Evolutionary conservation across 1,284 basidiomycete species (phyloP), one percentile per base, ranked within the genome.

Genomic region (Gymnopus androsaceus): DNA sequence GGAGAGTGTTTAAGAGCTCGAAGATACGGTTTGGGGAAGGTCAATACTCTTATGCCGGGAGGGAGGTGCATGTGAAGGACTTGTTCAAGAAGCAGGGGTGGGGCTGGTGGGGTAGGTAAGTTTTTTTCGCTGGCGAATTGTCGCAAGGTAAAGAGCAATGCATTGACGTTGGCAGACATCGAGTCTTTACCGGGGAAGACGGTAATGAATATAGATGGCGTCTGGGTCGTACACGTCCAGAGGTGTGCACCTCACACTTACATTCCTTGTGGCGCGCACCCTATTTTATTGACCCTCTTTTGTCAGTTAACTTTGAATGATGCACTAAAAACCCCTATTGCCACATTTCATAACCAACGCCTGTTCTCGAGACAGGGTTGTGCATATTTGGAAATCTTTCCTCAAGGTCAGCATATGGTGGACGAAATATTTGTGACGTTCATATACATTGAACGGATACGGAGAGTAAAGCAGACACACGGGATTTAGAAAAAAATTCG

Each of bases 191-290:
- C 6, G 50, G 28, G 5, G 50, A 44, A 14, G 63, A 67, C 51
- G 64, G 64, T 3, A 55, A 54, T 34, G 59, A 59, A 36, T 67
- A 67, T 46, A 57, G 58, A 28, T 67, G 64, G 66, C 25, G 60
- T 37, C 42, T 64, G 30, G 38, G 50, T 5, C n/a, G 28, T 23
- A 34, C 47, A 12, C 11, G 31, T 34, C 51, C 56, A 6, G 59
- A 63, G 55, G 64, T 63, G 37, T 52, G 55, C 25, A 21, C 17
- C 41, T 3, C 42, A 12, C 3, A 12, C 21, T 36, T 51, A 25
- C 12, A 48, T 40, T 15, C 44, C 28, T 19, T 21, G 15, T 15
- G 4, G 15, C 14, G 19, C 19, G 14, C 9, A 21, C 40, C 12
- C 4, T 5, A 4, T 15, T n/a, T n/a, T 15, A 4, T 41, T 21